These are phyloP conservation scores for Zizania latifolia DNA, from an alignment of 176 grass and related monocot species.

Conservation along the genomic window DNA sequence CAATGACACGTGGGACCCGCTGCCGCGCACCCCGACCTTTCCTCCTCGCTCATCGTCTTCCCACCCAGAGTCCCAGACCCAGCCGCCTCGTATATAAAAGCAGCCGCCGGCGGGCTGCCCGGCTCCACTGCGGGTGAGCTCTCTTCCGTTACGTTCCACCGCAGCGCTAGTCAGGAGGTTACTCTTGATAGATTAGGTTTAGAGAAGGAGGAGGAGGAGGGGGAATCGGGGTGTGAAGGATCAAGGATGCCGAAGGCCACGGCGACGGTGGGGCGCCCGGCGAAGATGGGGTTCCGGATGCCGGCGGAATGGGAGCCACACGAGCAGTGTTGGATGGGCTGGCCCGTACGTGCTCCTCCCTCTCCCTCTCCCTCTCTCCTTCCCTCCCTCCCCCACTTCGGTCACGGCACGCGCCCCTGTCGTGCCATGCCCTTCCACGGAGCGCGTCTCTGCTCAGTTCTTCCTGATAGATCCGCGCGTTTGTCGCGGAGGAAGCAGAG, in stretches of 20 bases:
- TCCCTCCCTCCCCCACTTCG: not conserved
- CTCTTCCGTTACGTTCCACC: no score
- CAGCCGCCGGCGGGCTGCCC: no score
- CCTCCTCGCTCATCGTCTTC: no score
- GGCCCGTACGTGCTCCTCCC: conserved; percentile 53
- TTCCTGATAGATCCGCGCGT: not conserved
- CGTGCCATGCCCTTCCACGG: not conserved
- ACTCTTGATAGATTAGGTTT: not conserved
- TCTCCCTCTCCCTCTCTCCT: not conserved
- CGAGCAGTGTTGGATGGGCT: conserved; percentile 89
- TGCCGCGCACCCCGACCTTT: no score
- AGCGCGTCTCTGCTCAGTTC: not conserved
- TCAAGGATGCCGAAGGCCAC: conserved; percentile 44
- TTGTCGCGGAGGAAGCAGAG: not conserved
- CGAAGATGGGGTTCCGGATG: conserved; percentile 69
- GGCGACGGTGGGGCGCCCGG: conserved; percentile 33
- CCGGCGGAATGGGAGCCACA: conserved; percentile 94
- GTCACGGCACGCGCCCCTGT: no score
- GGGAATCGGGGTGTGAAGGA: no score
- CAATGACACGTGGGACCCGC: no score
- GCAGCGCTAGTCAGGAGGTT: not conserved
- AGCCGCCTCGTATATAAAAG: no score
- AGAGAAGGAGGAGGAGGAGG: not conserved
- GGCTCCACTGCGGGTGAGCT: no score
- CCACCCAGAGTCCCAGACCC: no score